Conservation (phyloP, 768 basidiomycete species). For the Tylopilus balloui region DNA sequence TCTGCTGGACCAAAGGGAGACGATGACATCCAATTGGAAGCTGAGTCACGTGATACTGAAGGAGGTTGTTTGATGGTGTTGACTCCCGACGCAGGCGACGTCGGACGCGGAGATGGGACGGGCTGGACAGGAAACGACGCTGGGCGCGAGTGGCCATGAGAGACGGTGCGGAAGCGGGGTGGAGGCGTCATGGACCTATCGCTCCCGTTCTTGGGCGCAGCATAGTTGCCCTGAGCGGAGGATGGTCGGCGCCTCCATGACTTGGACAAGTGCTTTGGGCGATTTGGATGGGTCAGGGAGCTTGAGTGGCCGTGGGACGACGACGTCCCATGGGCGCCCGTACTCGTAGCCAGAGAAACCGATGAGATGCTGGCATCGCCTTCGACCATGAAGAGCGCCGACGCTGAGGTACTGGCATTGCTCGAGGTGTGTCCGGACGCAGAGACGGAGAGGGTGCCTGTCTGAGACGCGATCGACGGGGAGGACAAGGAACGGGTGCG, state of each 20-base stretch:
- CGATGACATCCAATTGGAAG: conserved; percentile 27
- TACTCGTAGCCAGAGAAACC: conserved; percentile 10
- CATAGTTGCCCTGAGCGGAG: conserved; percentile 1
- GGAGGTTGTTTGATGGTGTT: conserved; percentile 16
- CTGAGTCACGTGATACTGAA: conserved; percentile 23
- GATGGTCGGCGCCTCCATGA: conserved; percentile 7
- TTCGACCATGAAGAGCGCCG: conserved; percentile 8
- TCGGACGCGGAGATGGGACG: conserved; percentile 3
- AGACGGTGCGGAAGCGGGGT: conserved; percentile 21
- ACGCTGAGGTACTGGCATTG: conserved; percentile 8
- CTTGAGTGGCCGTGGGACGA: conserved; percentile 20
- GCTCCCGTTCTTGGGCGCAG: not conserved
- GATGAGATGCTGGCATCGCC: conserved; percentile 24
- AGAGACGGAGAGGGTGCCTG: conserved; percentile 7
- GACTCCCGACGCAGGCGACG: conserved; percentile 5
- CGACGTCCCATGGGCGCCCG: conserved; percentile 8
- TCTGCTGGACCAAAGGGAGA: conserved; percentile 29
- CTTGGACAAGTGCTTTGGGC: conserved; percentile 13
- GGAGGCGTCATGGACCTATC: conserved; percentile 9
- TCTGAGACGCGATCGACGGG: conserved; percentile 17
- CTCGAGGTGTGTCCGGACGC: conserved; percentile 17
- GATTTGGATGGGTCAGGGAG: not conserved
- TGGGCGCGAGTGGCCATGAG: conserved; percentile 19
- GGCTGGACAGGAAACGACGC: conserved; percentile 6
- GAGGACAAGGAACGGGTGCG: conserved; percentile 12